Evolutionary conservation across 495 filamentous ascomycete genomes (phyloP).

Genomic region (Acidomyces sp.): DNA sequence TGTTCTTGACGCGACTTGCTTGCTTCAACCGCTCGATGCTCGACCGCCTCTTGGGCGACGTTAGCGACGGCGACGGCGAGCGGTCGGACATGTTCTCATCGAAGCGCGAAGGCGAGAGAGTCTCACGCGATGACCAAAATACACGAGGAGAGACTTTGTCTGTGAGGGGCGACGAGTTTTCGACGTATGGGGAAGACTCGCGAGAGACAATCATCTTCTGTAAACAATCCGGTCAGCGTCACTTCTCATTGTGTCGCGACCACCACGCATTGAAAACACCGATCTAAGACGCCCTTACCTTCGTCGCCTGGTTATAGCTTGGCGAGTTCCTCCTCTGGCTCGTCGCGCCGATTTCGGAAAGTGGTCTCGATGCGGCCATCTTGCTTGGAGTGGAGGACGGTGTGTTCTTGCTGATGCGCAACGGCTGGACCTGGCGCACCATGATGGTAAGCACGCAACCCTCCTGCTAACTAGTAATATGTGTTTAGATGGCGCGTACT

Average conservation of each 20-base stretch:
- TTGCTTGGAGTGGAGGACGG: conserved; percentile 23
- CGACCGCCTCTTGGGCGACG: conserved; percentile 59
- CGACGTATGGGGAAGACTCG: conserved; percentile 38
- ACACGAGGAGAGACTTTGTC: conserved; percentile 47
- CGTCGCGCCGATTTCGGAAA: conserved; percentile 30
- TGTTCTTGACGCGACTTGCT: conserved; percentile 90
- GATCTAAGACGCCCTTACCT: conserved; percentile 27
- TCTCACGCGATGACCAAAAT: conserved; percentile 75
- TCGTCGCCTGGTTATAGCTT: conserved; percentile 30
- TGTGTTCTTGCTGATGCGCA: conserved; percentile 31
- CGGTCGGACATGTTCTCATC: conserved; percentile 56
- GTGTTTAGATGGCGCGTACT: too few relatives aligned
- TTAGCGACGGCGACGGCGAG: conserved; percentile 36
- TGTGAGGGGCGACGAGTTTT: conserved; percentile 10
- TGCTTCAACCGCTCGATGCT: conserved; percentile 89
- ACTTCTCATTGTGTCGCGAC: too few relatives aligned
- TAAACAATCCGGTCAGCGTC: not conserved
- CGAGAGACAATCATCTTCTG: conserved; percentile 44
- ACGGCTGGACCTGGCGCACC: conserved; percentile 28
- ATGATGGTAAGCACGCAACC: conserved; percentile 18
- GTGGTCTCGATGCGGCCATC: conserved; percentile 23
- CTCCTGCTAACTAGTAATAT: too few relatives aligned
- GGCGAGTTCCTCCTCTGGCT: conserved; percentile 32
- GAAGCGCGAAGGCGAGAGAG: conserved; percentile 44
- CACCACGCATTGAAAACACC: too few relatives aligned